Evolutionary conservation across 139 green algal genomes (phyloP), one percentile per base, ranked within the genome.

Genomic region (Auxenochlorella pyrenoidosa): DNA sequence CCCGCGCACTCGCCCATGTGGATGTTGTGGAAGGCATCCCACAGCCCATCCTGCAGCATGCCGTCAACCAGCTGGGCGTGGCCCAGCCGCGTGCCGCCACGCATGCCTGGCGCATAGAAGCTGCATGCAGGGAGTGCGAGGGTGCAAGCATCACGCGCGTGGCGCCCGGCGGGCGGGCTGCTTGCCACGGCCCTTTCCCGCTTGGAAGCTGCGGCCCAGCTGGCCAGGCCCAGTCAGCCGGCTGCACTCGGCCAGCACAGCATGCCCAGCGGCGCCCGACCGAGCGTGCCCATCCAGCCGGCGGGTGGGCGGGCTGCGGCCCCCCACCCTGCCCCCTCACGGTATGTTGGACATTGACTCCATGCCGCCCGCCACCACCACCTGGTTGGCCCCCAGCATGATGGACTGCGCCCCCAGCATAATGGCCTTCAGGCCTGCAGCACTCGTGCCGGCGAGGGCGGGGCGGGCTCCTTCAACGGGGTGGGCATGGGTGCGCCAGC

Each of bases 321-420:
- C 8, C 47, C 12, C 8, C 47, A 58, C 6, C 8, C 63, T 2
- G 13, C 12, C 59, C 21, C 22, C 73, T 79, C 73, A 79, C 1
- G 97, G 97, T 0, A 94, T 91, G 83, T 98, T 97, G 72, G 90
- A 95, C 97, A 99, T 99, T 87, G 83, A 94, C 91, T 99, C 97
- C 94, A 99, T 98, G 47, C 97, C 97, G 18, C 97, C 97, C 34
- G 95, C 95, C n/a, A 98, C 91, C 63, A 98, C 93, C 3, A 97
- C 73, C 47, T 94, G 83, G 32, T 92, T 87, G 24, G 43, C 22
- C 76, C 94, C 96, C 63, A 92, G 51, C 89, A 92, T 73, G 54
- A 99, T 98, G 44, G 88, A 91, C 68, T 97, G 93, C 4, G 94
- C 94, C 5, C 87, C 97, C 47, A 99, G 85, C 88, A 95, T 96